A percentile compares a stretch with the other conserved stretches of the same genome.
These are phyloP conservation scores for Dendrobium chrysotoxum DNA, from an alignment of 106 monocot species.

Conservation along the genomic window DNA sequence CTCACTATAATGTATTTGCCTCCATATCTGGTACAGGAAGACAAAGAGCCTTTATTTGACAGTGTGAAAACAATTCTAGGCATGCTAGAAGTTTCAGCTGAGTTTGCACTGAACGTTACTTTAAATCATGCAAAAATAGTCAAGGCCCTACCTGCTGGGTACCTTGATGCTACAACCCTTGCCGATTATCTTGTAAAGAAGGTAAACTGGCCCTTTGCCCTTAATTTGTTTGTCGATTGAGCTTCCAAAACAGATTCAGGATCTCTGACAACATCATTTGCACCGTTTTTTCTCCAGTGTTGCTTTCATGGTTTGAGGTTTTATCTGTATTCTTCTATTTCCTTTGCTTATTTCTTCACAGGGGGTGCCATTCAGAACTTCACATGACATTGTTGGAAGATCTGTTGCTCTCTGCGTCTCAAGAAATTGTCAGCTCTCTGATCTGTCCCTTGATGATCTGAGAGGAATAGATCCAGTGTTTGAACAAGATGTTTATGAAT, in stretches of 20 bases:
- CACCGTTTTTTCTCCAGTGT: background rate
- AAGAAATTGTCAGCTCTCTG: slow-evolving; percentile 65
- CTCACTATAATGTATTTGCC: background rate
- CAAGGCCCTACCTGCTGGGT: slow-evolving; percentile 77
- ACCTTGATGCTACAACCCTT: slow-evolving; percentile 95
- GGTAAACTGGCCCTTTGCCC: slow-evolving; percentile 26
- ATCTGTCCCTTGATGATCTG: slow-evolving; percentile 61
- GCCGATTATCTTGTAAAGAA: slow-evolving; percentile 99
- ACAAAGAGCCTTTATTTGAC: slow-evolving; percentile 94
- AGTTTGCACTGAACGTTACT: slow-evolving; percentile 79
- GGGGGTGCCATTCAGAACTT: slow-evolving; percentile 88
- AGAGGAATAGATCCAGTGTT: slow-evolving; percentile 43
- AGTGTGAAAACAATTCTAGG: slow-evolving; percentile 75
- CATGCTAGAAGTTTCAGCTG: slow-evolving; percentile 92
- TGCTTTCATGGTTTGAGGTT: background rate
- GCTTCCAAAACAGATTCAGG: background rate
- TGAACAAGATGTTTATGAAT: slow-evolving; percentile 83
- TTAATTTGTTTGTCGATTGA: background rate
- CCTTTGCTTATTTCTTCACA: slow-evolving; percentile 9
- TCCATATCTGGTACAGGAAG: slow-evolving; percentile 56
- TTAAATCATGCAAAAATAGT: slow-evolving; percentile 69
- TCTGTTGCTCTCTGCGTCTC: slow-evolving; percentile 76
- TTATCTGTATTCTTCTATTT: background rate
- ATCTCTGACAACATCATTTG: background rate
- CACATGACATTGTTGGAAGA: slow-evolving; percentile 95